These are phyloP conservation scores for Leccinum incarnatum DNA, from an alignment of 768 basidiomycete species.

Conservation along the genomic window DNA sequence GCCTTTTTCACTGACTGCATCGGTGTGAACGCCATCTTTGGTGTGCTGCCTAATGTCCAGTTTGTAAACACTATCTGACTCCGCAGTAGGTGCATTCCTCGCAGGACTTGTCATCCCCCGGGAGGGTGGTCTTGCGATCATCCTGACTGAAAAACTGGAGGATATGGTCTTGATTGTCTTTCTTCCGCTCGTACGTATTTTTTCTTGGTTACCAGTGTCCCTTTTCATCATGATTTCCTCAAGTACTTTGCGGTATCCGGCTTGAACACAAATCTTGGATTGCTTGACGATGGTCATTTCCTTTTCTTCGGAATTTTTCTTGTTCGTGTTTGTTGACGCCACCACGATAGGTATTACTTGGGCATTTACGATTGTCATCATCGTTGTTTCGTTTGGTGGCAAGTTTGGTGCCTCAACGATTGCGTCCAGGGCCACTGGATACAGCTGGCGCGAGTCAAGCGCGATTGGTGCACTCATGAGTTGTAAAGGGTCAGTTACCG, in stretches of 20 bases:
- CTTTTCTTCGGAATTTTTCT: not conserved
- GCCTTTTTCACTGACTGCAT: constrained; percentile 94
- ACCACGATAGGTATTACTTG: constrained; percentile 63
- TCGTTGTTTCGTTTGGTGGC: constrained; percentile 73
- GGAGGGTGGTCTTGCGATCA: constrained; percentile 81
- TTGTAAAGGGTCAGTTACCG: constrained; percentile 73
- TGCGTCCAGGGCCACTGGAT: constrained; percentile 65
- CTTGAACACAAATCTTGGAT: constrained; percentile 81
- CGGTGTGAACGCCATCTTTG: constrained; percentile 90
- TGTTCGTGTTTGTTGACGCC: not conserved
- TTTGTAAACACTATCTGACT: not conserved
- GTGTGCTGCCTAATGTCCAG: constrained; percentile 31
- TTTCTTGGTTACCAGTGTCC: not conserved
- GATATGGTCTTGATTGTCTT: constrained; percentile 91
- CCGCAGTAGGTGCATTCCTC: constrained; percentile 66
- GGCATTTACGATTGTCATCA: constrained; percentile 84
- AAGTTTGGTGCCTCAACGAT: constrained; percentile 86
- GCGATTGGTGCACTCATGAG: constrained; percentile 93
- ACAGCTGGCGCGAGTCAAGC: constrained; percentile 74
- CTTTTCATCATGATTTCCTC: not conserved
- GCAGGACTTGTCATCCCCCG: constrained; percentile 81
- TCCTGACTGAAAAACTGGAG: constrained; percentile 91
- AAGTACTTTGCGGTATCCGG: constrained; percentile 94
- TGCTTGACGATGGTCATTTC: constrained; percentile 67
- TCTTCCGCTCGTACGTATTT: constrained; percentile 63